Evolutionary conservation across 805 yeast genomes (phyloP).

Genomic region (Starmerella stigmatis): DNA sequence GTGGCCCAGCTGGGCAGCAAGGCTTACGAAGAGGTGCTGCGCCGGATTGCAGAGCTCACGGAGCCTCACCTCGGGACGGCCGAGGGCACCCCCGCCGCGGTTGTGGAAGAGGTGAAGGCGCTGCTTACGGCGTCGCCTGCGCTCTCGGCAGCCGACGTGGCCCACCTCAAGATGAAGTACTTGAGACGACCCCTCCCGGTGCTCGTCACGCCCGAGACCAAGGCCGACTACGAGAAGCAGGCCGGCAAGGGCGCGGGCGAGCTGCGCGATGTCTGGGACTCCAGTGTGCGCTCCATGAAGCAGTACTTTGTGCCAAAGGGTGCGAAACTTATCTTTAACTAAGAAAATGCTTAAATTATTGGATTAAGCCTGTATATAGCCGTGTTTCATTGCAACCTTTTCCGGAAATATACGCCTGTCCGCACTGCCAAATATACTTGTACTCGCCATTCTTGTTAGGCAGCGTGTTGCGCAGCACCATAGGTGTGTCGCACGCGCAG

Average conservation of each 20-base stretch:
- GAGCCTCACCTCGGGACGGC: slow-evolving; percentile 12
- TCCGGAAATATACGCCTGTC: slow-evolving; percentile 28
- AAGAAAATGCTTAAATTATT: too few species aligned
- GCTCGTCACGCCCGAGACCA: slow-evolving; percentile 33
- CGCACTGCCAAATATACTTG: slow-evolving; percentile 59
- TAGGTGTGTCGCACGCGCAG: slow-evolving; percentile 38
- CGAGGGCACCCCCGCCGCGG: slow-evolving; percentile 32
- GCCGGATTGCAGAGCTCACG: slow-evolving; percentile 23
- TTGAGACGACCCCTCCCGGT: slow-evolving; percentile 51
- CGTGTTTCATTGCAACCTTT: slow-evolving; percentile 23
- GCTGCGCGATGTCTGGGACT: slow-evolving; percentile 52
- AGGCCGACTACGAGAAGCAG: slow-evolving; percentile 25
- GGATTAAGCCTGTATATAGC: slow-evolving; percentile 17
- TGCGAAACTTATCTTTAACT: slow-evolving; percentile 23
- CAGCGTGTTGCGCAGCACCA: slow-evolving; percentile 49
- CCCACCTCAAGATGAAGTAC: slow-evolving; percentile 38
- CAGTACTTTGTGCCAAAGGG: slow-evolving; percentile 33
- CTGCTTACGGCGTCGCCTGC: slow-evolving; percentile 35
- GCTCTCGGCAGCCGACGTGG: slow-evolving; percentile 32
- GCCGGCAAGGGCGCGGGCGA: slow-evolving; percentile 43
- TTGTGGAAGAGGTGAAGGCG: slow-evolving; percentile 34
- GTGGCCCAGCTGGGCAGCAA: slow-evolving; percentile 2
- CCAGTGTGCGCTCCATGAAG: slow-evolving; percentile 42
- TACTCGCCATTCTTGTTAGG: slow-evolving; percentile 30
- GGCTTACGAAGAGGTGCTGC: slow-evolving; percentile 8